Evolutionary conservation across 352 stramenopile species (phyloP).

Genomic region (Phytophthora gonapodyides): DNA sequence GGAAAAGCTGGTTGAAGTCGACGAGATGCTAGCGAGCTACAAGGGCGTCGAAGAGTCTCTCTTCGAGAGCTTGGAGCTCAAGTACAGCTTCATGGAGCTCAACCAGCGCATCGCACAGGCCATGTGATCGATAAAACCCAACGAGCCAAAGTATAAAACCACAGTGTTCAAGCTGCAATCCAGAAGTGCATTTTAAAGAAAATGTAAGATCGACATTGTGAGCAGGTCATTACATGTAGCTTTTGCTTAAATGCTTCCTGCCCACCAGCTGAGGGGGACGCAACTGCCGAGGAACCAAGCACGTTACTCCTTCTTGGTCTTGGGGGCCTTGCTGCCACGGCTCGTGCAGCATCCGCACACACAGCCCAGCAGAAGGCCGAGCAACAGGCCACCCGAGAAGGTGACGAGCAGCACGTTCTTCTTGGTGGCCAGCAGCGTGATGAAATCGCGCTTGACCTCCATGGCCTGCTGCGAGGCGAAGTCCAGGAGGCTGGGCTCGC

Average conservation of each 20-base stretch:
- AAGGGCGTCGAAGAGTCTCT: constrained; percentile 71
- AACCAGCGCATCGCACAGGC: constrained; percentile 49
- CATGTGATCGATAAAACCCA: constrained; percentile 23
- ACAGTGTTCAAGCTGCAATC: constrained; percentile 15
- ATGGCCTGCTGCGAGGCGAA: constrained; percentile 43
- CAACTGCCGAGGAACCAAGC: not conserved
- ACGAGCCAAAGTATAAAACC: not conserved
- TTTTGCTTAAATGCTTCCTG: not conserved
- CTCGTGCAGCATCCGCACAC: constrained; percentile 75
- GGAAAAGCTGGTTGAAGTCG: constrained; percentile 64
- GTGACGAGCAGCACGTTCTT: constrained; percentile 84
- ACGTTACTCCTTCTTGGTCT: constrained; percentile 67
- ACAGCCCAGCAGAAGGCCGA: constrained; percentile 72
- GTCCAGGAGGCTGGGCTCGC: constrained; percentile 42
- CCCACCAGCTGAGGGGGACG: constrained; percentile 4
- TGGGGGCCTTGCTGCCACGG: constrained; percentile 40
- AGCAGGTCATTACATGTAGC: not conserved
- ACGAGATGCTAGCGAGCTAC: constrained; percentile 82
- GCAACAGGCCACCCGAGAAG: constrained; percentile 65
- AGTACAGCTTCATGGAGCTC: constrained; percentile 81
- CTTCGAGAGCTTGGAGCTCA: constrained; percentile 83
- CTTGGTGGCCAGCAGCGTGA: constrained; percentile 71
- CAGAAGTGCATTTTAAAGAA: constrained; percentile 18
- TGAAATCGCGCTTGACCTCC: constrained; percentile 67
- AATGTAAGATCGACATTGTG: constrained; percentile 18